A percentile compares a stretch with the other conserved stretches of the same genome.
These are phyloP conservation scores for Trametes meyenii DNA, from an alignment of 768 basidiomycete species.

Conservation along the genomic window DNA sequence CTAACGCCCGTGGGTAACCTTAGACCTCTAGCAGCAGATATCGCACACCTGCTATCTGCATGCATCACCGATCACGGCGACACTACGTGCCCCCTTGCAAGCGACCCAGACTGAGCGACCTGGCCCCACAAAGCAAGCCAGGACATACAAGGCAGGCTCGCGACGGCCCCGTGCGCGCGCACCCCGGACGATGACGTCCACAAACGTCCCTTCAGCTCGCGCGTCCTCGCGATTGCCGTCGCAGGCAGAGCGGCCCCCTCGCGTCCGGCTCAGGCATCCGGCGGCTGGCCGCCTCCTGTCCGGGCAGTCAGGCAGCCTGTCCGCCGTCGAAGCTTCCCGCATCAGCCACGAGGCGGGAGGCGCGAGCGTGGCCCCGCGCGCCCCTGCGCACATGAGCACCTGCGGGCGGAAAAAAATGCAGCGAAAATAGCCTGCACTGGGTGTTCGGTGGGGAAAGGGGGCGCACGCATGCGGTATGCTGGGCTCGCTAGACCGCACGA, in stretches of 20 bases:
- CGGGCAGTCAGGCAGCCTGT: constrained; percentile 9
- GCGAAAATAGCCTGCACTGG: constrained; percentile 2
- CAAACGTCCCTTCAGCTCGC: not conserved
- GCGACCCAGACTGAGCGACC: constrained; percentile 3
- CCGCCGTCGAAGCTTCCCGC: constrained; percentile 13
- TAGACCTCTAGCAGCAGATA: not conserved
- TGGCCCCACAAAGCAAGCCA: constrained; percentile 26
- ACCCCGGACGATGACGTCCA: not conserved
- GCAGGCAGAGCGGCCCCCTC: not conserved
- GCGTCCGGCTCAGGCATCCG: not conserved
- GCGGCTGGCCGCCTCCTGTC: constrained; percentile 11
- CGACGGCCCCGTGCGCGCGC: not conserved
- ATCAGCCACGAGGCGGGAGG: constrained; percentile 21
- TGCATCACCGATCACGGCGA: constrained; percentile 8
- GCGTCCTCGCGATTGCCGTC: not conserved
- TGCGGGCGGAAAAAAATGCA: not conserved
- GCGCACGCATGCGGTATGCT: not conserved
- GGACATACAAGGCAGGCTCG: constrained; percentile 21
- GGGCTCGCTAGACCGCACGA: not conserved
- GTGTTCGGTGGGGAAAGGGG: not conserved
- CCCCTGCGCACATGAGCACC: constrained; percentile 16
- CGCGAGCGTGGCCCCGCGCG: constrained; percentile 4
- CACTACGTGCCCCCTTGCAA: not conserved
- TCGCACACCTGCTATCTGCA: not conserved
- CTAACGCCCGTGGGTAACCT: not conserved